These are phyloP conservation scores for Echites panduratus DNA, from an alignment of 257 asterid species.

Conservation along the genomic window DNA sequence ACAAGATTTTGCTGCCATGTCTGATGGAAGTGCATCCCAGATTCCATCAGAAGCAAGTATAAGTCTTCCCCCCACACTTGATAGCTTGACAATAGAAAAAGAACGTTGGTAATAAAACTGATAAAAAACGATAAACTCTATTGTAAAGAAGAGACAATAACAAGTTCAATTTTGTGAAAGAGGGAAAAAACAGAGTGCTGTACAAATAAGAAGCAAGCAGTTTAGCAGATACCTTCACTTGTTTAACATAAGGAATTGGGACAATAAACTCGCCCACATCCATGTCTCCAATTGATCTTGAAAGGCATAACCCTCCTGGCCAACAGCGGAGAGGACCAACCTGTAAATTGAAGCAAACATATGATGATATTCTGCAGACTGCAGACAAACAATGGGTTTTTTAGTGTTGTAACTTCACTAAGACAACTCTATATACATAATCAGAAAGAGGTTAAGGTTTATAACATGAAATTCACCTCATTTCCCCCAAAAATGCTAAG, in stretches of 20 bases:
- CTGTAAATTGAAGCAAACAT: constrained; percentile 21
- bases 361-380: neutral
- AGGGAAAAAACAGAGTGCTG: neutral
- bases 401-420: neutral
- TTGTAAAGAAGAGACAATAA: neutral
- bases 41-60: constrained; percentile 87
- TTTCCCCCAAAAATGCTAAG: constrained; percentile 65
- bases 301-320: constrained; percentile 84
- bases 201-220: neutral
- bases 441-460: neutral
- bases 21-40: constrained; percentile 82
- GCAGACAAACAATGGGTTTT: neutral
- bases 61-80: constrained; percentile 73
- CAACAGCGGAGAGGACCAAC: constrained; percentile 80
- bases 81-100: constrained; percentile 32
- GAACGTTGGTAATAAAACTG: neutral
- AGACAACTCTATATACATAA: neutral
- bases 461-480: constrained; percentile 39
- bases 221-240: constrained; percentile 49
- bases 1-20: constrained; percentile 61
- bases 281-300: constrained; percentile 80
- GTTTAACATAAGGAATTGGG: constrained; percentile 73
- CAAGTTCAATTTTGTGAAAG: neutral
- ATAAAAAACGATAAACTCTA: neutral
- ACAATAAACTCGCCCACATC: constrained; percentile 76